These are phyloP conservation scores for Dipodascopsis uninucleata DNA, from an alignment of 805 yeast species.

Conservation along the genomic window DNA sequence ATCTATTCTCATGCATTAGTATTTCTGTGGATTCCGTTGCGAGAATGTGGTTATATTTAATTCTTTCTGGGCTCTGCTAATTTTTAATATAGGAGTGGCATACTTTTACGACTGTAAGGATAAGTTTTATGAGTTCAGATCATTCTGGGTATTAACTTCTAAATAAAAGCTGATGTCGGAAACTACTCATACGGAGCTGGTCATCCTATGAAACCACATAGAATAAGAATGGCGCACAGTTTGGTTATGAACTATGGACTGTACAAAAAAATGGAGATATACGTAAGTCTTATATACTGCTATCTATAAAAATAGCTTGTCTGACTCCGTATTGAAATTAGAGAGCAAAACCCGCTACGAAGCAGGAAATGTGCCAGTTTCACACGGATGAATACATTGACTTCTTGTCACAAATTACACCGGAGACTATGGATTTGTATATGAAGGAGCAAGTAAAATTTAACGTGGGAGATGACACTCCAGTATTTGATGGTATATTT, in stretches of 20 bases:
- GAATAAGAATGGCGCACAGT: constrained; percentile 98
- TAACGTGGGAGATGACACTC: constrained; percentile 96
- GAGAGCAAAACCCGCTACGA: constrained; percentile 95
- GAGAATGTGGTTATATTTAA: background rate
- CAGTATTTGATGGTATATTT: constrained; percentile 90
- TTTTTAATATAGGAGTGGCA: constrained; percentile 49
- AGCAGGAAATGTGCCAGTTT: constrained; percentile 96
- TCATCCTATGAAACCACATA: constrained; percentile 98
- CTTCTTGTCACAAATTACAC: constrained; percentile 41
- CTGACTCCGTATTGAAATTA: constrained; percentile 13
- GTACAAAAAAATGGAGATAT: constrained; percentile 94
- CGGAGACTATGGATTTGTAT: constrained; percentile 24
- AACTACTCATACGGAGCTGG: constrained; percentile 98
- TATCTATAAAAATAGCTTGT: background rate
- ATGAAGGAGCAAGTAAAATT: constrained; percentile 89
- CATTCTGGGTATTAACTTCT: background rate
- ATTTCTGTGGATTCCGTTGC: constrained; percentile 8
- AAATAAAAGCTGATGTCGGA: constrained; percentile 73
- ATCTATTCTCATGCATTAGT: background rate
- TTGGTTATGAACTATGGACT: constrained; percentile 95
- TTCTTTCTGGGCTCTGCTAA: too few relatives aligned
- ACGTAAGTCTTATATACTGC: constrained; percentile 37
- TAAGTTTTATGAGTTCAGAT: background rate
- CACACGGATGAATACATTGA: constrained; percentile 97
- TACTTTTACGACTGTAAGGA: constrained; percentile 63